Evolutionary conservation across 2,329 filamentous ascomycete species (phyloP).

Genomic region (Trichoderma brevicompactum): DNA sequence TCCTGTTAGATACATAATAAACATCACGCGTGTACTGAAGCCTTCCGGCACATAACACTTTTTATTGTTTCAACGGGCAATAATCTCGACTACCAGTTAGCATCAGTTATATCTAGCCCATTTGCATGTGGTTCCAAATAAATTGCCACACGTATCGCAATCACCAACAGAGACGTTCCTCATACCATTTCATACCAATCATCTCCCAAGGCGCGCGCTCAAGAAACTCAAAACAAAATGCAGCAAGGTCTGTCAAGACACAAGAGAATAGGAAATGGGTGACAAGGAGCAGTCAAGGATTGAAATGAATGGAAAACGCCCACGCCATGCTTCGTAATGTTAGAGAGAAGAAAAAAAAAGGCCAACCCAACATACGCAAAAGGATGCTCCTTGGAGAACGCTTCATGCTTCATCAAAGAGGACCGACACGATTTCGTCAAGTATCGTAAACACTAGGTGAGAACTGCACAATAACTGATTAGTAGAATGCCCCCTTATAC

Average conservation of each 20-base stretch:
- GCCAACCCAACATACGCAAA: neutral
- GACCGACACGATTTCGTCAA: slow-evolving; percentile 71
- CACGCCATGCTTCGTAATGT: slow-evolving; percentile 27
- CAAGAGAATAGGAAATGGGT: neutral
- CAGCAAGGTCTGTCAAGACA: neutral
- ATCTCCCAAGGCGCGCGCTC: neutral
- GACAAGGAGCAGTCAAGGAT: neutral
- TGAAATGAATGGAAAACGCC: slow-evolving; percentile 15
- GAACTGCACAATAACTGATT: slow-evolving; percentile 51
- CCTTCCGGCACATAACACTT: neutral
- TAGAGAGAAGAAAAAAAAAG: neutral
- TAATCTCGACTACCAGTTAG: neutral
- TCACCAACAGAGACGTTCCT: neutral
- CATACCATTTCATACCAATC: neutral
- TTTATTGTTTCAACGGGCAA: neutral
- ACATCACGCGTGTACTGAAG: neutral
- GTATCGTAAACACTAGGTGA: slow-evolving; percentile 70
- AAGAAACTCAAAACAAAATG: neutral
- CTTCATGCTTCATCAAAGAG: slow-evolving; percentile 57
- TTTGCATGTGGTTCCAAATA: slow-evolving; percentile 4
- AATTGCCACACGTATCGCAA: neutral
- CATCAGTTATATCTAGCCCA: too few species aligned
- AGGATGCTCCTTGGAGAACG: neutral
- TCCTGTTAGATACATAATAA: neutral
- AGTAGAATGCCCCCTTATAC: slow-evolving; percentile 25